Evolutionary conservation across 371 early-diverging fungal genomes (phyloP).

Genomic region (Actinomortierella ambigua): DNA sequence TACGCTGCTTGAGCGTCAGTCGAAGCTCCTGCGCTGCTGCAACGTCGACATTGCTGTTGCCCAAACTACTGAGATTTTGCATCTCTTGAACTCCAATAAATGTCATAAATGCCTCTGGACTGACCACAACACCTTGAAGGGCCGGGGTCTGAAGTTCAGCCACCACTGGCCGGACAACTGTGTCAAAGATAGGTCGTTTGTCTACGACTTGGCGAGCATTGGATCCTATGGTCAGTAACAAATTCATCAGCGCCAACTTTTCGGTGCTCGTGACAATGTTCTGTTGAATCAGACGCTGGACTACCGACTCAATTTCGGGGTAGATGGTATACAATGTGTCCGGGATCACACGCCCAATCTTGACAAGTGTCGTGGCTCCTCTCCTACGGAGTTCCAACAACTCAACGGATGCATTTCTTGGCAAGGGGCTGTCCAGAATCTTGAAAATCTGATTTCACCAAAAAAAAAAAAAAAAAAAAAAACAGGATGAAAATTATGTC

Average conservation of each 20-base stretch:
- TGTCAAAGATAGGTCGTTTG: constrained; percentile 24
- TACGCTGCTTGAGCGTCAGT: constrained; percentile 10
- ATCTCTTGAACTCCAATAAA: constrained; percentile 25
- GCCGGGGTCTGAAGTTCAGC: constrained; percentile 11
- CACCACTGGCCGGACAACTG: constrained; percentile 25
- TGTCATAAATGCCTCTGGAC: constrained; percentile 20
- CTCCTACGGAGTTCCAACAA: constrained; percentile 45
- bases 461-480: constrained; percentile 26
- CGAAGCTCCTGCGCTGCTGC: constrained; percentile 7
- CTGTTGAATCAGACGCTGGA: constrained; percentile 25
- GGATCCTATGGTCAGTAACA: constrained; percentile 49
- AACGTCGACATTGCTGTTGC: constrained; percentile 1
- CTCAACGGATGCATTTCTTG: not conserved
- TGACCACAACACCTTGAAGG: constrained; percentile 10
- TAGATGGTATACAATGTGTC: constrained; percentile 47
- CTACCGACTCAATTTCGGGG: constrained; percentile 34
- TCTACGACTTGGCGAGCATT: constrained; percentile 14
- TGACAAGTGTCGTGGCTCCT: constrained; percentile 50
- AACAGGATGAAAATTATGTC: not conserved
- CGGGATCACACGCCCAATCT: constrained; percentile 54
- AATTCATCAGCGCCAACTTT: constrained; percentile 45
- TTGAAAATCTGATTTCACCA: constrained; percentile 25
- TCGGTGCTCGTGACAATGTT: constrained; percentile 27
- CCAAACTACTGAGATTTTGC: too few relatives aligned
- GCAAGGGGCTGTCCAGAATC: constrained; percentile 21